Evolutionary conservation across 441 rosid species (phyloP).

Genomic region (Mallotus repandus): DNA sequence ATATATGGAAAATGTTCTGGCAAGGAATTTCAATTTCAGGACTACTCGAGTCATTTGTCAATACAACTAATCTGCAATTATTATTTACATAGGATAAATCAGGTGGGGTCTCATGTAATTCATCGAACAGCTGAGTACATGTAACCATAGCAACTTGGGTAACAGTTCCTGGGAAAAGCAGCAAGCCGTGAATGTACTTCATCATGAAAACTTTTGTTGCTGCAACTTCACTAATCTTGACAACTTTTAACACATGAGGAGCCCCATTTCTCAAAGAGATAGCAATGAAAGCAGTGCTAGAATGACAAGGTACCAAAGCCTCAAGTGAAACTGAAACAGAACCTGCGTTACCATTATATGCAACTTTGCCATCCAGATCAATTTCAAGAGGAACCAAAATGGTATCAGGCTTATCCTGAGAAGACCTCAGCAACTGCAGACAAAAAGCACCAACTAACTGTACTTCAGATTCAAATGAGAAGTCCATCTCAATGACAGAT

Average conservation of each 20-base stretch:
- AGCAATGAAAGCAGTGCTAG: constrained; percentile 32
- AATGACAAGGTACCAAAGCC: constrained; percentile 36
- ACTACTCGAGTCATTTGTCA: constrained; percentile 57
- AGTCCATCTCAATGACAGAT: constrained; percentile 51
- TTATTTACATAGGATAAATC: constrained; percentile 32
- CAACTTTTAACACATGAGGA: constrained; percentile 39
- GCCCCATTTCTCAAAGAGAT: constrained; percentile 52
- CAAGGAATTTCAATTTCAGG: constrained; percentile 55
- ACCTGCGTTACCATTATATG: constrained; percentile 28
- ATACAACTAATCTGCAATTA: constrained; percentile 46
- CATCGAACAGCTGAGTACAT: constrained; percentile 35
- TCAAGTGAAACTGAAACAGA: constrained; percentile 47
- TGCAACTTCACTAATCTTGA: constrained; percentile 41
- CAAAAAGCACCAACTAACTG: constrained; percentile 51
- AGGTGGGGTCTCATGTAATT: constrained; percentile 27
- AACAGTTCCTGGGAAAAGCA: constrained; percentile 58
- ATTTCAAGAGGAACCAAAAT: constrained; percentile 60
- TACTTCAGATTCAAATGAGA: constrained; percentile 46
- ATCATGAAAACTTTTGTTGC: constrained; percentile 41
- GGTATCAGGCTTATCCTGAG: constrained; percentile 42
- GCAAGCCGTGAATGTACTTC: constrained; percentile 53
- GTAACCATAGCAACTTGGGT: constrained; percentile 52
- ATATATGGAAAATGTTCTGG: constrained; percentile 40
- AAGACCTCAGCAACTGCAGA: constrained; percentile 50
- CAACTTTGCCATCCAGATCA: constrained; percentile 37